phyloP scores from a whole-genome alignment of 2,329 filamentous ascomycete species.

The Atkinsonella texensis region DNA sequence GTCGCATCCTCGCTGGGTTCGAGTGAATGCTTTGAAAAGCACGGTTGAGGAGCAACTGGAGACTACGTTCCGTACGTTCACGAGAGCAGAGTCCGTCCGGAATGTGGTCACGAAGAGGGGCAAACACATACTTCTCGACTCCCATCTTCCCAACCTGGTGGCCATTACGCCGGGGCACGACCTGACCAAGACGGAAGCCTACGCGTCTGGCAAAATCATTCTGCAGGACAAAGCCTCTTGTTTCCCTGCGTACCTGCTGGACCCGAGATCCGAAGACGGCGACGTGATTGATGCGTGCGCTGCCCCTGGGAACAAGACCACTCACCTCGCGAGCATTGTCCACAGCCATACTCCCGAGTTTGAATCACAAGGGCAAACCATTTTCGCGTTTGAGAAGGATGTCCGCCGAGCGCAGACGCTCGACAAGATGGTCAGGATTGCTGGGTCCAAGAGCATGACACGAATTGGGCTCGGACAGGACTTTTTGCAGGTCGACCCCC shows the following conservation, averaged over 20 bases:
- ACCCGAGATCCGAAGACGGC: slow-evolving; percentile 54
- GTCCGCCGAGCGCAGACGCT: slow-evolving; percentile 58
- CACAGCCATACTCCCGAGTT: slow-evolving; percentile 27
- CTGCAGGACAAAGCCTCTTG: slow-evolving; percentile 96
- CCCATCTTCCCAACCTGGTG: slow-evolving; percentile 70
- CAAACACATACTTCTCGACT: slow-evolving; percentile 58
- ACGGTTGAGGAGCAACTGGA: slow-evolving; percentile 60
- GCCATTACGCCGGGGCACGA: slow-evolving; percentile 64
- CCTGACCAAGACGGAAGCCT: slow-evolving; percentile 61
- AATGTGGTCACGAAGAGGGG: slow-evolving; percentile 37
- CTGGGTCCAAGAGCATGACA: slow-evolving; percentile 57
- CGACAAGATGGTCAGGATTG: slow-evolving; percentile 70
- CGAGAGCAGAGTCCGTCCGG: slow-evolving; percentile 40
- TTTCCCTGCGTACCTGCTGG: slow-evolving; percentile 81
- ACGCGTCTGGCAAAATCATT: slow-evolving; percentile 67
- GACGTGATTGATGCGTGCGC: slow-evolving; percentile 88
- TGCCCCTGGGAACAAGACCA: slow-evolving; percentile 95
- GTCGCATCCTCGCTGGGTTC: slow-evolving; percentile 78
- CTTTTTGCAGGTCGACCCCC: slow-evolving; percentile 65
- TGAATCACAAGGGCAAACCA: slow-evolving; percentile 24
- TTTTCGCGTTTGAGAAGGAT: slow-evolving; percentile 77
- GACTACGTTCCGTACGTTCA: slow-evolving; percentile 58
- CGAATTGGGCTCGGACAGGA: slow-evolving; percentile 64
- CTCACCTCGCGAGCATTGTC: slow-evolving; percentile 73
- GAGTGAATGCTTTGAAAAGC: slow-evolving; percentile 69